Percentiles rank a stretch among this genome's conserved stretches.
phyloP scores from a whole-genome alignment of 495 filamentous ascomycete species.

The Chaetomium fimeti region DNA sequence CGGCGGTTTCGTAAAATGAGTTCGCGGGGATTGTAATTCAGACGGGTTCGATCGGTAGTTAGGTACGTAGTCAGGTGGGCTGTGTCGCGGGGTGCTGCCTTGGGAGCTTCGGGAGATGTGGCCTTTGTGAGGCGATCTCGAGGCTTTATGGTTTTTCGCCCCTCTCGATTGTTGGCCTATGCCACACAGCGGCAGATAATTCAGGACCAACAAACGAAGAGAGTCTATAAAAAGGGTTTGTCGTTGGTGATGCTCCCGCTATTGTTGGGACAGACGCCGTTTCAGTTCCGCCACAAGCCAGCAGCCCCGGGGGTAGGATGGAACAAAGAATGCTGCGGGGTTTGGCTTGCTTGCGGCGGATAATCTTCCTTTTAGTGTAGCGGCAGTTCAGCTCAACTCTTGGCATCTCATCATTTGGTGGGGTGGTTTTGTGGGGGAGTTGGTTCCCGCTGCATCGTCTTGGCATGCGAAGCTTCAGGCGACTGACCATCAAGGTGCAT shows the following conservation, averaged over 20 bases:
- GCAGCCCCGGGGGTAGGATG: neutral
- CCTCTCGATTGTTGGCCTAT: neutral
- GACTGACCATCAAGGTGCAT: constrained; percentile 23
- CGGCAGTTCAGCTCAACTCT: neutral
- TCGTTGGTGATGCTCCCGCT: neutral
- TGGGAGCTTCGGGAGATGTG: constrained; percentile 7
- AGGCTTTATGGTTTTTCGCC: neutral
- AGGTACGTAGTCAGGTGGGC: neutral
- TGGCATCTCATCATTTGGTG: constrained; percentile 8
- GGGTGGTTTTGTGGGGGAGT: neutral
- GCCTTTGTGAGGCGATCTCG: constrained; percentile 4
- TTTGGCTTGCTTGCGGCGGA: neutral
- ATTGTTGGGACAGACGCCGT: constrained; percentile 19
- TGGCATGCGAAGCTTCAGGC: neutral
- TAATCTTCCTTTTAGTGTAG: neutral
- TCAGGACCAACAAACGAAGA: neutral
- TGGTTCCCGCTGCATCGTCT: neutral
- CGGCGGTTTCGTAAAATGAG: neutral
- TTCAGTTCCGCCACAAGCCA: constrained; percentile 9
- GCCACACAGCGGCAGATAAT: neutral
- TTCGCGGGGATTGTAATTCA: neutral
- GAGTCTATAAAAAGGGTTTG: constrained; percentile 2
- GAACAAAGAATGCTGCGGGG: neutral
- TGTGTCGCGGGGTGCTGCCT: neutral
- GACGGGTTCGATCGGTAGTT: neutral